Evolutionary conservation across 2,329 filamentous ascomycete species (phyloP).

Genomic region (Orbilia blumenaviensis): DNA sequence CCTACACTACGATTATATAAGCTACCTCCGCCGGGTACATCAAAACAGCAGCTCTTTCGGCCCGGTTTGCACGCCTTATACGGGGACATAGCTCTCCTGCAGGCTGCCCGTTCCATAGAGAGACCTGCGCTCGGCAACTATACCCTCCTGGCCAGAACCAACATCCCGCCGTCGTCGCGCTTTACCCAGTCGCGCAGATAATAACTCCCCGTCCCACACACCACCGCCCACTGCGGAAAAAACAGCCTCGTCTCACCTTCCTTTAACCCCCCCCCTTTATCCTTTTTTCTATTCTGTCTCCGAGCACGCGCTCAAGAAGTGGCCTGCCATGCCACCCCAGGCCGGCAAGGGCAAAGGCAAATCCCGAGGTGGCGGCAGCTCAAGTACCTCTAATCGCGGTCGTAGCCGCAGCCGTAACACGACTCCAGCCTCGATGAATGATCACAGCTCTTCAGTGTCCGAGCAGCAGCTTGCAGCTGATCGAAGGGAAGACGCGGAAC

Average conservation of each 20-base stretch:
- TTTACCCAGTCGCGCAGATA: slow-evolving; percentile 11
- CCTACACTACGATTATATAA: neutral
- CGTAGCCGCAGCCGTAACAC: slow-evolving; percentile 53
- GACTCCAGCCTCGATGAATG: slow-evolving; percentile 52
- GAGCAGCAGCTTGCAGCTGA: slow-evolving; percentile 40
- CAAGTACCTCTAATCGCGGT: slow-evolving; percentile 49
- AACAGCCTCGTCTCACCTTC: slow-evolving; percentile 15
- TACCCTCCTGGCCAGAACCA: slow-evolving; percentile 34
- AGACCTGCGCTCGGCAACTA: slow-evolving; percentile 38
- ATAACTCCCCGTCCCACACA: neutral
- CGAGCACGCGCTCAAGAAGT: slow-evolving; percentile 19
- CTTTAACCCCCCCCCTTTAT: slow-evolving; percentile 1
- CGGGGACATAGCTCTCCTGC: slow-evolving; percentile 22
- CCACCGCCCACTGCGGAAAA: neutral
- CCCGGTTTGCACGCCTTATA: neutral
- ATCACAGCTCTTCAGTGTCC: slow-evolving; percentile 50
- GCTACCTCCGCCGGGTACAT: no score
- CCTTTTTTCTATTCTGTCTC: neutral
- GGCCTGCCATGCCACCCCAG: slow-evolving; percentile 50
- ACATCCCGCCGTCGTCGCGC: slow-evolving; percentile 38
- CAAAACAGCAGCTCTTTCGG: neutral
- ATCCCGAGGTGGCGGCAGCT: slow-evolving; percentile 50
- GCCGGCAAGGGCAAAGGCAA: slow-evolving; percentile 54
- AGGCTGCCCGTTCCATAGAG: slow-evolving; percentile 34
- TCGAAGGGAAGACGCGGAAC: slow-evolving; percentile 40